Evolutionary conservation across 1,284 basidiomycete species (phyloP), one percentile per base, ranked within the genome.

Genomic region (Golubevia pallescens): DNA sequence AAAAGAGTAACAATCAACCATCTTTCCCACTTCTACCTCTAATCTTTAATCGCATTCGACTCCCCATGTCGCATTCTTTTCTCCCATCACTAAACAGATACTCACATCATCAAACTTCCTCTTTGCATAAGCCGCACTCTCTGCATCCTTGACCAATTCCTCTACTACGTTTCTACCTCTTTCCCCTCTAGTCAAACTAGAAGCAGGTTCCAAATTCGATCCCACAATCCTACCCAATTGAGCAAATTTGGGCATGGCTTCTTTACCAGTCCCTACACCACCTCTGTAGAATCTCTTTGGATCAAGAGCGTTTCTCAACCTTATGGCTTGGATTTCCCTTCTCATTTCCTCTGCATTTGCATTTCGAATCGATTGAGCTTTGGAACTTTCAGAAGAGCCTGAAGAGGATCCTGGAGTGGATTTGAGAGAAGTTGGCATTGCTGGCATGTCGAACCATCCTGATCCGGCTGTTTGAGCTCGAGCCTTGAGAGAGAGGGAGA

Each of bases 201-300:
- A 73, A 53, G 73, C 68, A 14, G 81, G 79, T 66, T 83, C 79
- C 28, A 81, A 66, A 56, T 73, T 74, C 20, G 78, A 79, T 19
- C 73, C 71, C 16, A 81, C 70, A 55, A 81, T 74, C 58, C 65
- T 71, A 8, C 79, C 79, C 1, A 91, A 86, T 95, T 95, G 13
- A 92, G 95, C 23, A 95, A 87, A 69, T 91, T 87, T 70, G 69
- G 84, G 81, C 86, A 86, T 64, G 71, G 91, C 86, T 92, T 93
- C 86, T 92, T 91, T 54, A 92, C 93, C 78, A 90, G 93, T 53
- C 79, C 93, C 90, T 88, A 55, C 52, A 1, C 70, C 66, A 2
- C 74, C 74, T 14, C 77, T 95, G 88, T 97, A 95, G 88, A 98
- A 98, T 38, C 95, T 89, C 86, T 98, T 99, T 5, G 96, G 95